phyloP scores from a whole-genome alignment of 1,284 basidiomycete species.

The Tausonia pullulans region DNA sequence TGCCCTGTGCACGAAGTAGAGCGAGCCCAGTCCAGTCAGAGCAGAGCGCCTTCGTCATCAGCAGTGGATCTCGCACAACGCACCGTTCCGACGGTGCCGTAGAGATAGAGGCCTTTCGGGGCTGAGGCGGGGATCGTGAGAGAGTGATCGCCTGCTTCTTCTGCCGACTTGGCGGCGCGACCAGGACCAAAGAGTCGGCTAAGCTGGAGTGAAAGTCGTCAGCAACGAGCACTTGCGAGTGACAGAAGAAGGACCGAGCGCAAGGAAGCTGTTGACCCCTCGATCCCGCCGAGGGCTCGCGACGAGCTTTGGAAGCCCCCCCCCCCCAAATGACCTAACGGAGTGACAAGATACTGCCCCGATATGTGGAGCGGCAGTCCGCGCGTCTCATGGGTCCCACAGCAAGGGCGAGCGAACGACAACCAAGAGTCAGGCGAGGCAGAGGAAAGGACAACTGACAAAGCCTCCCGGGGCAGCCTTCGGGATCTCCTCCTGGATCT shows the following conservation, averaged over 20 bases:
- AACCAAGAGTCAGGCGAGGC: conserved; percentile 15
- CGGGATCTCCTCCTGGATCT: conserved; percentile 39
- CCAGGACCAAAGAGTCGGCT: conserved; percentile 14
- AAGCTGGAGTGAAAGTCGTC: conserved; percentile 6
- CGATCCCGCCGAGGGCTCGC: no score
- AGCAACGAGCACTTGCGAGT: neutral
- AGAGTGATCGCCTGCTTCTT: conserved; percentile 24
- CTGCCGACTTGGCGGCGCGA: neutral
- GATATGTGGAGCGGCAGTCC: no score
- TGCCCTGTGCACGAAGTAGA: neutral
- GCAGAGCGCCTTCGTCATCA: no score
- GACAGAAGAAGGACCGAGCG: no score
- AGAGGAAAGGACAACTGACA: conserved; percentile 23
- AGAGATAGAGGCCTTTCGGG: conserved; percentile 90
- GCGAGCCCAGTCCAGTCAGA: no score
- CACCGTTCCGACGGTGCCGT: conserved; percentile 93
- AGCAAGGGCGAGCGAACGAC: no score
- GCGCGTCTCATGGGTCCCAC: no score
- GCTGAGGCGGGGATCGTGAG: conserved; percentile 41
- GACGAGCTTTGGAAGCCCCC: no score
- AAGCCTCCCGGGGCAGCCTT: conserved; percentile 25
- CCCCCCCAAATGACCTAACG: no score
- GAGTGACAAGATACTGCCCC: no score
- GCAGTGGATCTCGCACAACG: conserved; percentile 23
- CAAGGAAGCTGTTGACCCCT: no score